Percentiles rank a stretch among this genome's conserved stretches.
These are phyloP conservation scores for Leptographium lundbergii DNA, from an alignment of 2,329 filamentous ascomycete species.

Conservation along the genomic window DNA sequence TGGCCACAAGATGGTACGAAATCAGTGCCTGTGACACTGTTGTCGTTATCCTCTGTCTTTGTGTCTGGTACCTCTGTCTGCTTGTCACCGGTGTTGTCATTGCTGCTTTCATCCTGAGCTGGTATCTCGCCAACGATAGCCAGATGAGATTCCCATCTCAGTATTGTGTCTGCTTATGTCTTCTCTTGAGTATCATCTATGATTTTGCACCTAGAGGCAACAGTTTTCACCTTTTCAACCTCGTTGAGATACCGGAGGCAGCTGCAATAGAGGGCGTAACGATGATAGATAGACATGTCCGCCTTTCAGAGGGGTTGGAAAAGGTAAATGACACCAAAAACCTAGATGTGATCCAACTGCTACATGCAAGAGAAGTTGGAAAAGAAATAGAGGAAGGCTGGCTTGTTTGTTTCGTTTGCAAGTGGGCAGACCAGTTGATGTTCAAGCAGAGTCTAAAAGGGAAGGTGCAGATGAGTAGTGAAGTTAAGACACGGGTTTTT, in stretches of 20 bases:
- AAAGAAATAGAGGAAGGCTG: neutral
- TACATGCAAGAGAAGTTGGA: neutral
- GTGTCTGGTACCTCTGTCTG: no score
- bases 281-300: conserved; percentile 8
- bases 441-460: neutral
- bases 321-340: neutral
- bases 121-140: neutral
- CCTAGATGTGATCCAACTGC: neutral
- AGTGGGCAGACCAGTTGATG: neutral
- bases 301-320: neutral
- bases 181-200: neutral
- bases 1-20: neutral
- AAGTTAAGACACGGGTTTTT: neutral
- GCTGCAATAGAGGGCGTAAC: conserved; percentile 3
- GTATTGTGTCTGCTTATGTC: neutral
- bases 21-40: neutral
- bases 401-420: neutral
- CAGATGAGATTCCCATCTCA: neutral
- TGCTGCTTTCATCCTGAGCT: neutral
- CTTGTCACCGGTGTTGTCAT: neutral
- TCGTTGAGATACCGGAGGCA: conserved; percentile 1
- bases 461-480: neutral
- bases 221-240: neutral
- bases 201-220: neutral
- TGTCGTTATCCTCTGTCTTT: neutral